Evolutionary conservation across 139 green algal species (phyloP), one percentile per base, ranked within the genome.

Genomic region (Chlamydomonas sp.): DNA sequence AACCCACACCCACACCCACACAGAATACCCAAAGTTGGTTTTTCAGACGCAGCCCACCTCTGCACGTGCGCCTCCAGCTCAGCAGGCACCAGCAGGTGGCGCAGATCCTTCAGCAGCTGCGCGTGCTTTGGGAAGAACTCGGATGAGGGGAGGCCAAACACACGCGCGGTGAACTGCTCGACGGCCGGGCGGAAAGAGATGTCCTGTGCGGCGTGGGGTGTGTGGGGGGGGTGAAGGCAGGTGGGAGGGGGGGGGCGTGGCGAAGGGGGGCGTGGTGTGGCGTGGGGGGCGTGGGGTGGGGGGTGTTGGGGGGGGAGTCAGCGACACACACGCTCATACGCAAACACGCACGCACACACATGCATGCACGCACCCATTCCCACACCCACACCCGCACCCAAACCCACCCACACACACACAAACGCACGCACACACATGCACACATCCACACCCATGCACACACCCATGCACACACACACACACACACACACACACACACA

Each of bases 91-190:
- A 80, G 57, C 54, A 79, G 34, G 48, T 79, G 67, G 30, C 77
- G 63, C 62, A 79, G 35, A 38, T 77, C 73, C 6, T 28, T 33
- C 28, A 83, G 73, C 33, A 79, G 70, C 61, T 79, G 39, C 35
- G 62, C 64, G 69, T 93, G 87, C 26, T 76, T 66, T 0, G 68
- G 73, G 60, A 87, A 87, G 61, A 92, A 92, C 3, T 61, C 20
- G 4, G 69, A 66, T 16, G 59, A 73, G 24, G 76, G 74, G 30
- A 83, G 64, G 1, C 83, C 83, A 58, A 92, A 93, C 1, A 91
- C 83, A 1, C 88, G 75, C 65, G 87, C 63, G 1, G 86, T 93
- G 73, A 90, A 93, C 65, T 85, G 85, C 74, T 87, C 74, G 10
- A 88, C 79, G 4, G 85, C 85, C 13, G 80, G 84, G 73, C 84